Evolutionary conservation across 345 rosid genomes (phyloP), one percentile per base, ranked within the genome.

Genomic region (Corymbia maculata): DNA sequence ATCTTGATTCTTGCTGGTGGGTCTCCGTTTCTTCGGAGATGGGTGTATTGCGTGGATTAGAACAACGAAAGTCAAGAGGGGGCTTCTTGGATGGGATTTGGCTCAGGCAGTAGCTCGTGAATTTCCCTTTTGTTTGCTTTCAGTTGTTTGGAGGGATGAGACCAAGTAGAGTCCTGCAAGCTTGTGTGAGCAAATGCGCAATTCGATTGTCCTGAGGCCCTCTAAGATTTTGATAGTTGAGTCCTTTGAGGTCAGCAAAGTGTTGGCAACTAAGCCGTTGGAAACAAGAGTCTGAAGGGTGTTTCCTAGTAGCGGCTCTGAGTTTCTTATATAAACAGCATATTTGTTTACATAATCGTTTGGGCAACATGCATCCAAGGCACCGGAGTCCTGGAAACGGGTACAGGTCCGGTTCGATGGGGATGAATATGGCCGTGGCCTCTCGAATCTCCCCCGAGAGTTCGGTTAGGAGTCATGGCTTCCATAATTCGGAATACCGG

Each of bases 301-400:
- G 53, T 28, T 85, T 52, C 36, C 55, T 52, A 85, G 42, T 51
- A 85, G 21, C 61, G 36, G 86, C 86, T 51, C 49, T 85, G 61
- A 85, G 11, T 50, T 85, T 85, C 61, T 52, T 51, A 85, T 44
- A 52, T 30, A 36, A 17, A 52, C 66, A 42, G 10, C 59, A 86
- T 42, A 86, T 24, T 70, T 68, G 84, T 70, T 26, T 79, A 44
- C 64, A 32, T 87, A 19, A 22, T 30, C 42, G 47, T 42, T 75
- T 10, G 49, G 49, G 88, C 21, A 95, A 92, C 86, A 98, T 97
- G 99, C 98, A 98, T 91, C 92, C 95, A 51, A 94, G 98, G 90
- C 99, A 96, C 91, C 93, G 99, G 51, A 97, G 94, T 91, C 94
- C 97, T 80, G 99, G 99, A 91, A 95, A 95, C 93, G 99, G 98